Conservation (phyloP, 2,329 filamentous ascomycete genomes). For the Sporothrix inflata region DNA sequence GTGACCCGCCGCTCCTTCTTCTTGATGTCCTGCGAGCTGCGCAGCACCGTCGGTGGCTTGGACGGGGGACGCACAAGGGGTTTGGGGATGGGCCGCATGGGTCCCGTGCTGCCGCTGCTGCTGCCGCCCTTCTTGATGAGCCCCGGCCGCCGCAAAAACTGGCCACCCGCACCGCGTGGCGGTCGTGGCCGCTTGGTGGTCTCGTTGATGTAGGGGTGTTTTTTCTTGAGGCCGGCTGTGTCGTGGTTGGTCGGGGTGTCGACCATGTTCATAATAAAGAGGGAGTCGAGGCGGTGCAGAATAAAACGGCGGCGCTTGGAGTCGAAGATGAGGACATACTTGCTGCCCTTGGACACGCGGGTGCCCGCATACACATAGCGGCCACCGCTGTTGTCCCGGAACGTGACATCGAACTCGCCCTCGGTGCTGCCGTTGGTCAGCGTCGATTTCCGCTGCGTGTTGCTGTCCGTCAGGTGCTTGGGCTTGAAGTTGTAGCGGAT, state of each 20-base stretch:
- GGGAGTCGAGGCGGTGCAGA: constrained; percentile 78
- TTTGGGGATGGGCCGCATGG: constrained; percentile 34
- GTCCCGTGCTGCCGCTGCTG: not conserved
- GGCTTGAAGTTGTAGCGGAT: constrained; percentile 68
- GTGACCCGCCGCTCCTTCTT: constrained; percentile 19
- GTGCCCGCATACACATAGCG: constrained; percentile 65
- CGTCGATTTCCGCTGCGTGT: constrained; percentile 45
- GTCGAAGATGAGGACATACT: constrained; percentile 77
- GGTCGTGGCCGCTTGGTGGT: constrained; percentile 32
- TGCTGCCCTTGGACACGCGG: constrained; percentile 57
- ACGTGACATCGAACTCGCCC: constrained; percentile 60
- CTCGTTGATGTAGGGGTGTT: constrained; percentile 66
- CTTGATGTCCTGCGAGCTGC: constrained; percentile 32
- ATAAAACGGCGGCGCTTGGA: constrained; percentile 74
- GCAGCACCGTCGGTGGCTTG: constrained; percentile 27
- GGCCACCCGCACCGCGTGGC: constrained; percentile 8
- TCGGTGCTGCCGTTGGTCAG: constrained; percentile 55
- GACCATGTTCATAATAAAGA: constrained; percentile 84
- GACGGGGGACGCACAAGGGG: constrained; percentile 25
- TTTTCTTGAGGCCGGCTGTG: constrained; percentile 63
- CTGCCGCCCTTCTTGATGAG: constrained; percentile 31
- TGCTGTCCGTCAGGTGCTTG: constrained; percentile 51
- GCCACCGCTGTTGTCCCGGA: constrained; percentile 54
- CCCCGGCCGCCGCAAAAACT: constrained; percentile 9
- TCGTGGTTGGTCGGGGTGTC: constrained; percentile 68